phyloP scores from a whole-genome alignment of 176 grass and related monocot genomes.

The Hyparrhenia diplandra region DNA sequence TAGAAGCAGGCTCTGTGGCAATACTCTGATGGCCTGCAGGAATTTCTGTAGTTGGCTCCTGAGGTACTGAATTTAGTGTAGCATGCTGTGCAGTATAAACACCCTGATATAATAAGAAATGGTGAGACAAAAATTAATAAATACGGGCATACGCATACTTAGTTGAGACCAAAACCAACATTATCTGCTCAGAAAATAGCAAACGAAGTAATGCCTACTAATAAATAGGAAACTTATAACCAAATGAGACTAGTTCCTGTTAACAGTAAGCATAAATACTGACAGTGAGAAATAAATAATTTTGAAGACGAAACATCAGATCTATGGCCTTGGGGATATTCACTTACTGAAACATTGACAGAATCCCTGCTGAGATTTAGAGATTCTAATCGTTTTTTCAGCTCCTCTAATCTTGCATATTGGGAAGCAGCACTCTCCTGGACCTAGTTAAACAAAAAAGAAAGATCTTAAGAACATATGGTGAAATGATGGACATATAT shows the following conservation, averaged over 20 bases:
- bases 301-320: background rate
- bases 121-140: slow-evolving; percentile 13
- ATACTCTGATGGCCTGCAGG: slow-evolving; percentile 17
- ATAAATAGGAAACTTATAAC: background rate
- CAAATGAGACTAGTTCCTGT: background rate
- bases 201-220: background rate
- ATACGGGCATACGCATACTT: background rate
- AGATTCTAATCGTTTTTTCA: slow-evolving; percentile 80
- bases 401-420: slow-evolving; percentile 76
- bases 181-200: background rate
- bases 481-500: background rate
- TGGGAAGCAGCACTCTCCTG: slow-evolving; percentile 81
- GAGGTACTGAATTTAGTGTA: slow-evolving; percentile 23
- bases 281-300: background rate
- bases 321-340: background rate
- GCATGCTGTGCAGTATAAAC: slow-evolving; percentile 23
- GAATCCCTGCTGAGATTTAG: slow-evolving; percentile 63
- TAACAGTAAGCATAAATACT: background rate
- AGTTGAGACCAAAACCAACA: background rate
- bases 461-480: slow-evolving; percentile 16
- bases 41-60: slow-evolving; percentile 26
- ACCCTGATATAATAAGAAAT: slow-evolving; percentile 28
- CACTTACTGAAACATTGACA: slow-evolving; percentile 57
- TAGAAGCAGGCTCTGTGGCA: background rate
- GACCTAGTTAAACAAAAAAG: slow-evolving; percentile 51